phyloP scores from a whole-genome alignment of 495 filamentous ascomycete genomes.

The Monascus purpureus region DNA sequence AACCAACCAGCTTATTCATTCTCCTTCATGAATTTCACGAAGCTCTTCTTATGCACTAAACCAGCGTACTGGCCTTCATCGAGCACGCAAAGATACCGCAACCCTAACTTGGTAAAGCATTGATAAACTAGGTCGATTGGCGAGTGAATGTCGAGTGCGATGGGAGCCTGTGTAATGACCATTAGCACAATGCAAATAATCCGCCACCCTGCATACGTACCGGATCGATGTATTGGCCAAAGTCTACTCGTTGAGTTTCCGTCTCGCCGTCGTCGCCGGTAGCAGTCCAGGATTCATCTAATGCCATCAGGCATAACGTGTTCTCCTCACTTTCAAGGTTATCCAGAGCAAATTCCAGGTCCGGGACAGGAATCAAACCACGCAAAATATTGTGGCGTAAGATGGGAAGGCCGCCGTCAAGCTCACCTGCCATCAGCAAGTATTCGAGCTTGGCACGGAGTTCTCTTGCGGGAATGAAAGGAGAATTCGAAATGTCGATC shows the following conservation, averaged over 20 bases:
- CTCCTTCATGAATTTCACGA: constrained; percentile 86
- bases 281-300: constrained; percentile 38
- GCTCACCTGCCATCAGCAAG: constrained; percentile 72
- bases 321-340: constrained; percentile 59
- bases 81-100: constrained; percentile 86
- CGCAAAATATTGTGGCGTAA: constrained; percentile 65
- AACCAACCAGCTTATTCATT: constrained; percentile 36
- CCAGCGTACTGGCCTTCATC: constrained; percentile 75
- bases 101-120: constrained; percentile 86
- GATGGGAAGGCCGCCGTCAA: constrained; percentile 86
- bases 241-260: constrained; percentile 40
- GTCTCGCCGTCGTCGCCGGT: constrained; percentile 34
- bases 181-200: constrained; percentile 1
- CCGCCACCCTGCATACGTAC: constrained; percentile 20
- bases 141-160: constrained; percentile 75
- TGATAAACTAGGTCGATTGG: constrained; percentile 96
- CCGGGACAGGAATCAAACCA: constrained; percentile 84
- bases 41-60: constrained; percentile 92
- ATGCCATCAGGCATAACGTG: constrained; percentile 68
- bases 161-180: constrained; percentile 44
- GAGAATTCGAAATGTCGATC: constrained; percentile 76
- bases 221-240: constrained; percentile 83
- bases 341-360: constrained; percentile 88
- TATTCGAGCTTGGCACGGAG: constrained; percentile 69
- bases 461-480: constrained; percentile 56